Evolutionary conservation across 1,284 basidiomycete species (phyloP), one percentile per base, ranked within the genome.

Genomic region (Puccinia hordei): DNA sequence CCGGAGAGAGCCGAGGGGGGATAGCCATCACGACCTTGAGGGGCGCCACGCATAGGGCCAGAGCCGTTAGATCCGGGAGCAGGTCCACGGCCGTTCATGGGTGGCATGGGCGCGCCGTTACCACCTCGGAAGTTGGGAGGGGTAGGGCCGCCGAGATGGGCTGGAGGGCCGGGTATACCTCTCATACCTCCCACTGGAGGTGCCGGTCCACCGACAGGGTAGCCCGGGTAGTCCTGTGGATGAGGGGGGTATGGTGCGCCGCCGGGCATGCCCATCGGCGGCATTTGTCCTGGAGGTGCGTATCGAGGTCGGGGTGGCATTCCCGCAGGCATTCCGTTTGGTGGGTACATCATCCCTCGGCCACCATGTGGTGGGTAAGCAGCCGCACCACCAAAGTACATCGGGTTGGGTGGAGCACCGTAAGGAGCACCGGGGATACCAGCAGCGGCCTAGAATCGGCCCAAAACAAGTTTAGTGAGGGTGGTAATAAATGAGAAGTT

Each of bases 271-370:
- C 82, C 66, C 88, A 93, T 92, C 72, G 91, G 91, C 78, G 89
- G 88, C 83, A 90, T 90, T 85, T 92, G 92, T 74, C 90, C 90
- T 83, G 90, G 89, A 83, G 93, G 90, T 73, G 90, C 89, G 86
- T 92, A 94, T 83, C 92, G 91, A 82, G 92, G 92, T 85, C 93
- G 92, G 86, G 92, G 92, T 83, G 91, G 91, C 87, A 94, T 90
- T 84, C 86, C 86, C 83, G 91, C 90, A 51, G 92, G 92, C 85
- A 92, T 92, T 61, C 88, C 87, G 41, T 73, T 73, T 24, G 82
- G 83, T 85, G 87, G 88, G 59, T 86, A 86, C 90, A 94, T 92
- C 89, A 94, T 92, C 81, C 90, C 91, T 84, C 92, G 93, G 81
- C 91, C 90, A 81, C 88, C 89, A 84, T 91, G 91, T 85, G 91